A percentile compares a stretch with the other conserved stretches of the same genome.
These are phyloP conservation scores for Bassia scoparia DNA, from an alignment of 148 eudicot genomes.

Conservation along the genomic window DNA sequence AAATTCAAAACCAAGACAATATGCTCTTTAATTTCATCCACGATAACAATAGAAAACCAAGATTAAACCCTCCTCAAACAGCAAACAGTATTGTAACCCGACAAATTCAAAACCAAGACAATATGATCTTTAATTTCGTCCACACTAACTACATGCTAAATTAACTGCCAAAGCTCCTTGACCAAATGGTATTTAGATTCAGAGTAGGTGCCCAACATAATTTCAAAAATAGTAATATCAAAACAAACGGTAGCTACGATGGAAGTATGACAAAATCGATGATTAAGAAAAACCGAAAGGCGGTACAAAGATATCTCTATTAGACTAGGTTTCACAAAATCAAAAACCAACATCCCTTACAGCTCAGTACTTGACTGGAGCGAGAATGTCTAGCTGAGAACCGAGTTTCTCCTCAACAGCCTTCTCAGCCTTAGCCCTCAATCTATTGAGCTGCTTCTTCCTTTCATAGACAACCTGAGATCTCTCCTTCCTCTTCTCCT, in stretches of 20 bases:
- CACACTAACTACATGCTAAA: background rate
- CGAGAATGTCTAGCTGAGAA: constrained; percentile 49
- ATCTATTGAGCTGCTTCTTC: constrained; percentile 49
- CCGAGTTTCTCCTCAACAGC: constrained; percentile 63
- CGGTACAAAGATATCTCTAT: constrained; percentile 13
- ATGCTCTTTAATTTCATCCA: no score
- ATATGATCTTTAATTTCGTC: background rate
- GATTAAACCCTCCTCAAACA: no score
- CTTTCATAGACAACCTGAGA: constrained; percentile 50
- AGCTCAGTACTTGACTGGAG: constrained; percentile 50
- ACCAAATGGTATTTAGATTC: background rate
- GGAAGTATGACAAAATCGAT: background rate
- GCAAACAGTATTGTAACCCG: no score
- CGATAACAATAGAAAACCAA: no score
- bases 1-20: no score
- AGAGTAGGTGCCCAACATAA: background rate
- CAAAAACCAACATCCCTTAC: constrained; percentile 2
- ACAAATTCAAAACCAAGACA: no score
- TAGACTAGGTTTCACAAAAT: constrained; percentile 19
- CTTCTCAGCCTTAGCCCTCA: constrained; percentile 60
- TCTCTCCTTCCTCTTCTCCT: constrained; percentile 66
- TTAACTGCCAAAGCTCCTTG: background rate
- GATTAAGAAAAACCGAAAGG: background rate
- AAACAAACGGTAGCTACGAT: background rate
- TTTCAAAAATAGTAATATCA: constrained; percentile 2